phyloP scores from a whole-genome alignment of 345 rosid genomes.

The Euphorbia tirucalli region DNA sequence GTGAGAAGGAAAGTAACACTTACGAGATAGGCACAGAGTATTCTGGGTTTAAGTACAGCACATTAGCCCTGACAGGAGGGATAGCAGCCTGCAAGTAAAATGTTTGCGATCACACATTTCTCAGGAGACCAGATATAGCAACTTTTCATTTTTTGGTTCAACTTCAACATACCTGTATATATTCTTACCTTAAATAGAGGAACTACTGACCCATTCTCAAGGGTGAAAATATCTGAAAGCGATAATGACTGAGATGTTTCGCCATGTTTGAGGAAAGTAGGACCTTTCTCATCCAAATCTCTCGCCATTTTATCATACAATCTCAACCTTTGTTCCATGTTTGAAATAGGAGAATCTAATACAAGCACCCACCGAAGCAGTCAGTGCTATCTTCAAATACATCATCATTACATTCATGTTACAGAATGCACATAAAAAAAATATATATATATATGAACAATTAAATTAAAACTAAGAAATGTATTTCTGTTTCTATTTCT shows the following conservation, averaged over 20 bases:
- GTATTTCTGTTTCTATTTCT: too few relatives aligned
- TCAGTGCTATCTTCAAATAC: not conserved
- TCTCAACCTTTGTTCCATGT: slow-evolving; percentile 46
- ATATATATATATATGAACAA: too few relatives aligned
- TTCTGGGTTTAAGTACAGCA: slow-evolving; percentile 62
- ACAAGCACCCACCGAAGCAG: not conserved
- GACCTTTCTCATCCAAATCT: slow-evolving; percentile 75
- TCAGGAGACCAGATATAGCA: not conserved
- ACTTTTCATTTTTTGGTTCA: not conserved
- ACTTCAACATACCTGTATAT: not conserved
- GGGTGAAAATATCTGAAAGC: slow-evolving; percentile 70
- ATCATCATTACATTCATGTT: not conserved
- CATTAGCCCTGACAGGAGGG: slow-evolving; percentile 92
- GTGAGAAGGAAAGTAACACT: slow-evolving; percentile 34
- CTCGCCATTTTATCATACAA: slow-evolving; percentile 77
- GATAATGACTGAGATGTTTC: slow-evolving; percentile 86
- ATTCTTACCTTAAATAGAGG: slow-evolving; percentile 66
- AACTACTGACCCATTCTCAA: slow-evolving; percentile 58
- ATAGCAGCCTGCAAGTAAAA: slow-evolving; percentile 53
- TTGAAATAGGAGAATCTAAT: slow-evolving; percentile 43
- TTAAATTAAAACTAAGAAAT: not conserved
- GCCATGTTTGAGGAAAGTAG: slow-evolving; percentile 69
- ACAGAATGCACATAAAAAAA: not conserved
- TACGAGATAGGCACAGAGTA: slow-evolving; percentile 79
- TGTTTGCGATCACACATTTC: slow-evolving; percentile 8